Evolutionary conservation across 768 basidiomycete species (phyloP).

Genomic region (Kwoniella shandongensis): DNA sequence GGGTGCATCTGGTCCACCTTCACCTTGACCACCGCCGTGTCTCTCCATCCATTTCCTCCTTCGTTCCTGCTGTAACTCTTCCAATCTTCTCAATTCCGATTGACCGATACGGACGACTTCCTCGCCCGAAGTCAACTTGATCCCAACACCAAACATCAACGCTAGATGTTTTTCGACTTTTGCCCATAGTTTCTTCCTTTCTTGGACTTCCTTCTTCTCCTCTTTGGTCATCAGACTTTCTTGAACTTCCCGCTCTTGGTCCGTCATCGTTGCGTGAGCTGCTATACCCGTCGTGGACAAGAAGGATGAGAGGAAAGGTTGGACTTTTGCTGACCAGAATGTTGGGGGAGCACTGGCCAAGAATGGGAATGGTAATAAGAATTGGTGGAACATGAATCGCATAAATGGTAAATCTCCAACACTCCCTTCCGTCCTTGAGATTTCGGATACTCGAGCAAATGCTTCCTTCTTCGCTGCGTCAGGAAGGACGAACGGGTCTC

Average conservation of each 20-base stretch:
- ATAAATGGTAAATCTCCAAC: slow-evolving; percentile 78
- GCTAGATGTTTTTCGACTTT: slow-evolving; percentile 83
- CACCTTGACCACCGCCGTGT: slow-evolving; percentile 2
- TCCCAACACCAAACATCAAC: slow-evolving; percentile 75
- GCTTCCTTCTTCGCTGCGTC: slow-evolving; percentile 35
- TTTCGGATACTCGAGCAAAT: slow-evolving; percentile 30
- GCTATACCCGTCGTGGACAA: slow-evolving; percentile 65
- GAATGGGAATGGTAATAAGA: slow-evolving; percentile 92
- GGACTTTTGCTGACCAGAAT: slow-evolving; percentile 92
- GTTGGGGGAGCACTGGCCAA: slow-evolving; percentile 81
- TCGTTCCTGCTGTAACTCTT: slow-evolving; percentile 62
- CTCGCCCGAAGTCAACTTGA: slow-evolving; percentile 70
- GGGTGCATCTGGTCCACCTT: slow-evolving; percentile 1
- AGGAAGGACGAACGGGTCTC: slow-evolving; percentile 72
- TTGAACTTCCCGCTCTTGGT: slow-evolving; percentile 32
- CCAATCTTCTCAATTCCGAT: slow-evolving; percentile 74
- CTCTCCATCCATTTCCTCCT: slow-evolving; percentile 59
- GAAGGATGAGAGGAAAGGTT: slow-evolving; percentile 84
- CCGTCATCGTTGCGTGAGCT: slow-evolving; percentile 18
- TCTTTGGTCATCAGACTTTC: slow-evolving; percentile 44
- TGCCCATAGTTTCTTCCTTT: slow-evolving; percentile 66
- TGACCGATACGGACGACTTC: slow-evolving; percentile 88
- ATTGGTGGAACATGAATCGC: slow-evolving; percentile 85
- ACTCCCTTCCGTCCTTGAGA: slow-evolving; percentile 46
- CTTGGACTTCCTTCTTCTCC: slow-evolving; percentile 54